Conservation (phyloP, 1,284 basidiomycete species). For the Moniliella sp. region DNA sequence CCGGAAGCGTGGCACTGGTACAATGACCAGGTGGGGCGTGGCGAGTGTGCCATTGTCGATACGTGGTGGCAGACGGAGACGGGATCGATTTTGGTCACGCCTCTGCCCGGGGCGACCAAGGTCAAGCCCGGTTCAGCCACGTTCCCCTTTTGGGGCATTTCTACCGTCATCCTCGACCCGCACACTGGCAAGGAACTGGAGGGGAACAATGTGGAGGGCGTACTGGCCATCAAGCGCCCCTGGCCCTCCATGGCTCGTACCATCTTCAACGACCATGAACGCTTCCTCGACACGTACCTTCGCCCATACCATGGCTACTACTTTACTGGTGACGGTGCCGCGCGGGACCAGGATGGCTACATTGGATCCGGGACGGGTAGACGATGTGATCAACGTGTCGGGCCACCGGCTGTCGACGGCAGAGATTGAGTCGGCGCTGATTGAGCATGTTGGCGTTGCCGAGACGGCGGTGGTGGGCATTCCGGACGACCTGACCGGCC, state of each 20-base stretch:
- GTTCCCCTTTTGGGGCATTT: conserved; percentile 89
- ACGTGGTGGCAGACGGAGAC: conserved; percentile 66
- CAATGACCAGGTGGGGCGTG: conserved; percentile 72
- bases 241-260: conserved; percentile 96
- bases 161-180: conserved; percentile 68
- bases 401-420: conserved; percentile 90
- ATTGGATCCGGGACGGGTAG: conserved; percentile 69
- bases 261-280: conserved; percentile 75
- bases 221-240: conserved; percentile 61
- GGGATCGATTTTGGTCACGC: conserved; percentile 78
- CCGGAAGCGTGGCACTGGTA: conserved; percentile 99
- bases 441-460: conserved; percentile 76
- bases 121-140: conserved; percentile 91
- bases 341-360: conserved; percentile 81
- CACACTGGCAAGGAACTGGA: conserved; percentile 50
- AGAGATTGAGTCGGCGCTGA: conserved; percentile 87
- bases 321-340: conserved; percentile 91
- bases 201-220: conserved; percentile 73
- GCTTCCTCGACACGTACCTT: conserved; percentile 87
- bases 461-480: conserved; percentile 51
- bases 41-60: conserved; percentile 84
- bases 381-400: conserved; percentile 52
- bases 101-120: conserved; percentile 79
- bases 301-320: conserved; percentile 48
- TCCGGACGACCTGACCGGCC: conserved; percentile 30